Percentiles rank a stretch among this genome's conserved stretches.
Evolutionary conservation across 1,284 basidiomycete species (phyloP).

Genomic region (Xerocomus nothofagi): DNA sequence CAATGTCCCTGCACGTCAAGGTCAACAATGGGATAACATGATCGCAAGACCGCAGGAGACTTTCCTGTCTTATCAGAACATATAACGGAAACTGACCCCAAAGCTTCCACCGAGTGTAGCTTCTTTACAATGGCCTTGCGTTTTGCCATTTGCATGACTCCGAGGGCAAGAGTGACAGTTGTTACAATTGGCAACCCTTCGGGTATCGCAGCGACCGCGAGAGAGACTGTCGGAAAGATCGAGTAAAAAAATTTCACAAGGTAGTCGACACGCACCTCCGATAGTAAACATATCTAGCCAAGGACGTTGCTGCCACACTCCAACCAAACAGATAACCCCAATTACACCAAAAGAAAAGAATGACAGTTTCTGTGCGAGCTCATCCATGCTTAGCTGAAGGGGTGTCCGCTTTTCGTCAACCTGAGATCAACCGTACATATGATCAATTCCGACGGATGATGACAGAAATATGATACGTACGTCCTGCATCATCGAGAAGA

Average conservation of each 20-base stretch:
- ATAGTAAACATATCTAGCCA: slow-evolving; percentile 99
- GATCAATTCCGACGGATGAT: background rate
- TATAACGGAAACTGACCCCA: slow-evolving; percentile 93
- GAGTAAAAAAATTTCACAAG: background rate
- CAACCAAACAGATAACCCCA: slow-evolving; percentile 90
- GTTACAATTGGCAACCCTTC: slow-evolving; percentile 97
- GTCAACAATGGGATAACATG: slow-evolving; percentile 1
- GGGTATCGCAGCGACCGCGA: slow-evolving; percentile 96
- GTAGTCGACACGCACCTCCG: slow-evolving; percentile 63
- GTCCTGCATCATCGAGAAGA: slow-evolving; percentile 98
- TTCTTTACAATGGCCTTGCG: slow-evolving; percentile 97
- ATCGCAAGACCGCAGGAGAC: slow-evolving; percentile 20
- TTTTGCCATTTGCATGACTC: slow-evolving; percentile 91
- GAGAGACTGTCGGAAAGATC: slow-evolving; percentile 63
- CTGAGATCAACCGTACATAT: slow-evolving; percentile 36
- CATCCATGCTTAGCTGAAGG: slow-evolving; percentile 94
- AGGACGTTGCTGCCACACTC: slow-evolving; percentile 81
- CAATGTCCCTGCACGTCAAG: slow-evolving; percentile 69
- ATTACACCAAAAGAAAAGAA: slow-evolving; percentile 91
- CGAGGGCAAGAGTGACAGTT: slow-evolving; percentile 93
- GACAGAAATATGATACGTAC: slow-evolving; percentile 45
- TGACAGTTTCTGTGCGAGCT: slow-evolving; percentile 91
- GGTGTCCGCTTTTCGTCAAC: slow-evolving; percentile 94
- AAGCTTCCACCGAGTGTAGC: slow-evolving; percentile 90
- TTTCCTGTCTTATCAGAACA: slow-evolving; percentile 95